Evolutionary conservation across 2,329 filamentous ascomycete genomes (phyloP).

Genomic region (Penicillium sp.): DNA sequence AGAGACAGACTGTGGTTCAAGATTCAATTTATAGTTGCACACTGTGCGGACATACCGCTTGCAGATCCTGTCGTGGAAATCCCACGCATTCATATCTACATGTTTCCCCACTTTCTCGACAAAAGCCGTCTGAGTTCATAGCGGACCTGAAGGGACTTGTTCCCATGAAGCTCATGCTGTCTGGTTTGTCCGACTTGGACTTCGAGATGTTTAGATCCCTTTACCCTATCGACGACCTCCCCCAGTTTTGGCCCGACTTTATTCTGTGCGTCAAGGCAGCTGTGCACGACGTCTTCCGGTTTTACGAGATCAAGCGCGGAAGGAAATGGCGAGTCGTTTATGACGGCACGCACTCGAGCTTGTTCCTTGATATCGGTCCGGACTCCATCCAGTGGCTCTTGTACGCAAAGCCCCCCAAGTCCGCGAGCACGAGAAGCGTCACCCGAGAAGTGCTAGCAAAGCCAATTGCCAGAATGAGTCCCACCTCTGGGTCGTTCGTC

Average conservation of each 20-base stretch:
- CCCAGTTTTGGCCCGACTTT: conserved; percentile 35
- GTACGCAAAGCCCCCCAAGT: conserved; percentile 44
- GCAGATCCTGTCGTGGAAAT: conserved; percentile 53
- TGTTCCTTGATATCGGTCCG: conserved; percentile 28
- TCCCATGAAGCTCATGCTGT: conserved; percentile 42
- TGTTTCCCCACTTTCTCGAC: conserved; percentile 28
- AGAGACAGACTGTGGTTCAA: conserved; percentile 46
- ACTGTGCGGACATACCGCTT: conserved; percentile 56
- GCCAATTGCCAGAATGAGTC: conserved; percentile 50
- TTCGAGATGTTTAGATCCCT: conserved; percentile 22
- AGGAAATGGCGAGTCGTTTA: conserved; percentile 34
- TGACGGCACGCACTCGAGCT: conserved; percentile 22
- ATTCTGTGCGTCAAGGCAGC: conserved; percentile 27
- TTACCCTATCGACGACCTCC: conserved; percentile 11
- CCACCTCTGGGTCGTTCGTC: conserved; percentile 30
- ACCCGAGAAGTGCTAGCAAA: conserved; percentile 44
- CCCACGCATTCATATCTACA: conserved; percentile 49
- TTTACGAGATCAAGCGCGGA: conserved; percentile 30
- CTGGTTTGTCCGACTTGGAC: conserved; percentile 25
- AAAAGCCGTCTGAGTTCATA: conserved; percentile 46
- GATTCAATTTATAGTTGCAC: conserved; percentile 47
- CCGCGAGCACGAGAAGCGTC: conserved; percentile 39
- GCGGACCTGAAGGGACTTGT: conserved; percentile 41
- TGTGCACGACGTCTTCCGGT: conserved; percentile 28
- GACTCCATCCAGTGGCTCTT: conserved; percentile 46